Evolutionary conservation across 495 filamentous ascomycete species (phyloP).

Genomic region (Talaromyces nanjingensis): DNA sequence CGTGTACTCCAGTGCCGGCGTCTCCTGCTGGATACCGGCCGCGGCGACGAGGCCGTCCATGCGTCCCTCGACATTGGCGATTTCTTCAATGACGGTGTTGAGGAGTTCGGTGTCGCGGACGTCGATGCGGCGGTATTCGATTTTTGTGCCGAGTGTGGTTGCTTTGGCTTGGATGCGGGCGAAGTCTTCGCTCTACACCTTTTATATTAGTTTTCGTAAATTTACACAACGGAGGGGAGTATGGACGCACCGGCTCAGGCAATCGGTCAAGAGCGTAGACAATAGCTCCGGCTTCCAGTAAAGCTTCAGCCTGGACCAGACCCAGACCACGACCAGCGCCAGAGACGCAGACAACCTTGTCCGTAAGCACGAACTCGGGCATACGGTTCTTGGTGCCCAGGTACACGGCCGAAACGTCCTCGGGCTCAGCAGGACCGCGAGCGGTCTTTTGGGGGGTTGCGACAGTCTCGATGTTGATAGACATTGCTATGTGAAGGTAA

Average conservation of each 20-base stretch:
- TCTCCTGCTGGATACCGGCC: slow-evolving; percentile 67
- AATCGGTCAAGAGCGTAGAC: slow-evolving; percentile 43
- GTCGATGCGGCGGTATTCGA: slow-evolving; percentile 77
- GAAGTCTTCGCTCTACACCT: slow-evolving; percentile 51
- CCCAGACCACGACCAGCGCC: slow-evolving; percentile 76
- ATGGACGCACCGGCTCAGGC: slow-evolving; percentile 33
- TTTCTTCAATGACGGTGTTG: slow-evolving; percentile 58
- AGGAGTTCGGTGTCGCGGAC: slow-evolving; percentile 69
- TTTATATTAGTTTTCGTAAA: slow-evolving; percentile 10
- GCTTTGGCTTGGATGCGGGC: slow-evolving; percentile 57
- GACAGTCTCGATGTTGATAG: slow-evolving; percentile 13
- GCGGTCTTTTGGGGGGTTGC: slow-evolving; percentile 5
- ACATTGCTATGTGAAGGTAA: slow-evolving; percentile 6
- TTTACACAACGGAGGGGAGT: not conserved
- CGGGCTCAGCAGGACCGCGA: not conserved
- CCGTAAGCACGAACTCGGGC: slow-evolving; percentile 72
- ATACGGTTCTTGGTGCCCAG: slow-evolving; percentile 42
- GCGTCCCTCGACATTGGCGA: slow-evolving; percentile 63
- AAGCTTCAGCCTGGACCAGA: slow-evolving; percentile 67
- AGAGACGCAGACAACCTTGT: slow-evolving; percentile 71
- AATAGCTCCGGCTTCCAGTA: slow-evolving; percentile 73
- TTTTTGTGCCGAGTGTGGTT: slow-evolving; percentile 52
- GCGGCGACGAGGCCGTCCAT: slow-evolving; percentile 73
- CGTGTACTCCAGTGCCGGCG: slow-evolving; percentile 61
- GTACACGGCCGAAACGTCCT: slow-evolving; percentile 12